Evolutionary conservation across 2,329 filamentous ascomycete species (phyloP).

Genomic region (Fulvia fulva): DNA sequence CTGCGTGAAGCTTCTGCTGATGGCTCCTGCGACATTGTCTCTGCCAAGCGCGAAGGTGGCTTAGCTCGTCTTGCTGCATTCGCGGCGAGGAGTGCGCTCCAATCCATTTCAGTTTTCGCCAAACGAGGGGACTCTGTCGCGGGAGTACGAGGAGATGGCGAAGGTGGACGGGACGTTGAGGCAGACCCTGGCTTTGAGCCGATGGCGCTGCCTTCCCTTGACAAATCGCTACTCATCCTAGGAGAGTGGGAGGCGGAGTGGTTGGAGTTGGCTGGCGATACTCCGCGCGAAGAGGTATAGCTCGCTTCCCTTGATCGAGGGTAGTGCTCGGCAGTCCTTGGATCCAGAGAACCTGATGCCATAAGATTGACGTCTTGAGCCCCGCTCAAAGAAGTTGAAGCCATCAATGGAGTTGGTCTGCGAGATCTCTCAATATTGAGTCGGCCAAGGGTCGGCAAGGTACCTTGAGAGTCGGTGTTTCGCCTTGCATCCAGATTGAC

Average conservation of each 20-base stretch:
- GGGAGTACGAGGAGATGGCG: conserved; percentile 25
- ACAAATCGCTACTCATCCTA: conserved; percentile 21
- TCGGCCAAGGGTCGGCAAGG: conserved; percentile 19
- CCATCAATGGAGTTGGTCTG: conserved; percentile 26
- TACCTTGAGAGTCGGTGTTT: conserved; percentile 28
- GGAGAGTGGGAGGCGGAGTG: conserved; percentile 18
- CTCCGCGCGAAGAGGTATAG: conserved; percentile 23
- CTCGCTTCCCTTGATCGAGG: conserved; percentile 24
- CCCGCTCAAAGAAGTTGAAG: conserved; percentile 23
- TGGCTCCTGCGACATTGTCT: conserved; percentile 6
- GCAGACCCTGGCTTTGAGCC: conserved; percentile 22
- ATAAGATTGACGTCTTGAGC: conserved; percentile 15
- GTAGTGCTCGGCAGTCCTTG: conserved; percentile 11
- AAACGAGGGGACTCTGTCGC: conserved; percentile 24
- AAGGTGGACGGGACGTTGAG: conserved; percentile 24
- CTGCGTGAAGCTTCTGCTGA: conserved; percentile 32
- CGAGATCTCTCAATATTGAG: conserved; percentile 24
- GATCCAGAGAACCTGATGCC: conserved; percentile 10
- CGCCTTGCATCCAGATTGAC: conserved; percentile 26
- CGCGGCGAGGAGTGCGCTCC: conserved; percentile 27
- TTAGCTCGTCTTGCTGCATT: conserved; percentile 25
- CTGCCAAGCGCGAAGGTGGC: conserved; percentile 27
- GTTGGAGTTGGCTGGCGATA: conserved; percentile 25
- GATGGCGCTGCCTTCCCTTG: conserved; percentile 14
- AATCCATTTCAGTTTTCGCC: conserved; percentile 31